Evolutionary conservation across 2,329 filamentous ascomycete genomes (phyloP).

Genomic region (Cercospora sesami): DNA sequence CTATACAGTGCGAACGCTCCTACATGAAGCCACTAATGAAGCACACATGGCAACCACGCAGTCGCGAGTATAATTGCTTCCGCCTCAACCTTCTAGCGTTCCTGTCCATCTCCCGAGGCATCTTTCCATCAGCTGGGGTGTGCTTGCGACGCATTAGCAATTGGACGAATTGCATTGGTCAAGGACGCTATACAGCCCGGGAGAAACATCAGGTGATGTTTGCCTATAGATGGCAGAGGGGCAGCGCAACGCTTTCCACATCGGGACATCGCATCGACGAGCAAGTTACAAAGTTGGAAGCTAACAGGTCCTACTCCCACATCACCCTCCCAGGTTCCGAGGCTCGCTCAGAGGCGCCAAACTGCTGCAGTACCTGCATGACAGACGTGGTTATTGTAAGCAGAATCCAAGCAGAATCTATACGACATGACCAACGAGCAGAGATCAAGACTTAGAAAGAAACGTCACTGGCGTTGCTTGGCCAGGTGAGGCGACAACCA

Average conservation of each 20-base stretch:
- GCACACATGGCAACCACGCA: constrained; percentile 16
- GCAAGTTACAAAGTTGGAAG: background rate
- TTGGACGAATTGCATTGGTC: background rate
- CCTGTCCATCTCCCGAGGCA: constrained; percentile 14
- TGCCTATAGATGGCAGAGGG: background rate
- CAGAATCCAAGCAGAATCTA: background rate
- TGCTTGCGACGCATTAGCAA: constrained; percentile 1
- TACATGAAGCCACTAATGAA: background rate
- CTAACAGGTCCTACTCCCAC: background rate
- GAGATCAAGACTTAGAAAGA: background rate
- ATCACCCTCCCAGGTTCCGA: background rate
- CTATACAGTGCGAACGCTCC: constrained; percentile 4
- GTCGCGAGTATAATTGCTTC: constrained; percentile 2
- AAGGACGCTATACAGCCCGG: background rate
- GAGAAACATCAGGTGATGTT: background rate
- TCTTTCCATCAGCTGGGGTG: background rate
- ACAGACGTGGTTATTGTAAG: background rate
- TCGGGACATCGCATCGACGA: background rate
- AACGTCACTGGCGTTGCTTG: constrained; percentile 5
- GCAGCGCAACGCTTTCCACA: background rate
- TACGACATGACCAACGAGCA: constrained; percentile 8
- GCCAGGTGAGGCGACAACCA: background rate
- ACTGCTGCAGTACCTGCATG: background rate
- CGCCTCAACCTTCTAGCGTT: background rate
- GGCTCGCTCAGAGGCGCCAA: background rate